A percentile compares a stretch with the other conserved stretches of the same genome.
Conservation (phyloP, 169 alveolate genomes). For the Theileria sp. region DNA sequence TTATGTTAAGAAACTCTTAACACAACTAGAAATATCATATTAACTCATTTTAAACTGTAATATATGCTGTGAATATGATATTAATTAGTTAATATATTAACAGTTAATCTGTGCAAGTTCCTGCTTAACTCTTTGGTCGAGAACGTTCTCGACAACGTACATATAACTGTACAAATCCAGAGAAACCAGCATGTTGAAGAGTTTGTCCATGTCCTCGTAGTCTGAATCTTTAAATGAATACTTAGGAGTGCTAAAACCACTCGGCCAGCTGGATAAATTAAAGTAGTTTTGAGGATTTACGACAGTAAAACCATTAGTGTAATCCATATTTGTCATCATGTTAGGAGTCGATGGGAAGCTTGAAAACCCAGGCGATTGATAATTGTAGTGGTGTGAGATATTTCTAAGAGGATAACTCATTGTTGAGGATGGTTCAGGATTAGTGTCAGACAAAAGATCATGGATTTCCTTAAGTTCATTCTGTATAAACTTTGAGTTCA, state of each 20-base stretch:
- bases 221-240: conserved; percentile 2
- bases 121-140: conserved; percentile 42
- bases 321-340: neutral
- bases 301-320: neutral
- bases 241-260: conserved; percentile 33
- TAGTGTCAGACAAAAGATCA: neutral
- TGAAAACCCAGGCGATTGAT: neutral
- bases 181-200: conserved; percentile 43
- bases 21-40: conserved; percentile 21
- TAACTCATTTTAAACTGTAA: conserved; percentile 4
- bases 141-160: conserved; percentile 54
- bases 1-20: conserved; percentile 30
- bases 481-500: neutral
- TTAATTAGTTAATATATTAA: neutral
- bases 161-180: conserved; percentile 47
- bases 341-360: neutral
- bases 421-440: neutral
- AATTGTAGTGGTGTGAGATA: neutral
- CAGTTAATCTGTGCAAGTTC: conserved; percentile 18
- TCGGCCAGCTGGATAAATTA: conserved; percentile 7
- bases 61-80: neutral
- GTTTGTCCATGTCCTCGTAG: conserved; percentile 30
- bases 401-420: neutral
- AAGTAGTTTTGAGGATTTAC: neutral
- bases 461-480: conserved; percentile 8